Evolutionary conservation across 371 early-diverging fungal genomes (phyloP).

Genomic region (Rhizomucor pusillus): DNA sequence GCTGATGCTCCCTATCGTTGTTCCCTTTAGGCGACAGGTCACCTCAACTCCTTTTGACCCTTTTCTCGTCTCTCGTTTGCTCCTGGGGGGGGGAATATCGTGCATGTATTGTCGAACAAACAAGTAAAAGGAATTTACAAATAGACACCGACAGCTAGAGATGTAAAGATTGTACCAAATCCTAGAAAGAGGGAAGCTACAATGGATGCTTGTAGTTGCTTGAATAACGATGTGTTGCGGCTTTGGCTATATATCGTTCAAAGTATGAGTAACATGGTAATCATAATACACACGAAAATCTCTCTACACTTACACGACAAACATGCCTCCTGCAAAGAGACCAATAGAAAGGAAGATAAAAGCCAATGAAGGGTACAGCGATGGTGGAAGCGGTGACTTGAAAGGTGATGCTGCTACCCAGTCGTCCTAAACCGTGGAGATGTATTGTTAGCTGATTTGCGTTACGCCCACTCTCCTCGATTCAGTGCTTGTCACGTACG

Average conservation of each 20-base stretch:
- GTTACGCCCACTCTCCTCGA: no score
- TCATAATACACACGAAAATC: not conserved
- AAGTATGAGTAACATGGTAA: no score
- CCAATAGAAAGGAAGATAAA: slow-evolving; percentile 27
- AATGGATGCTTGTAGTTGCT: slow-evolving; percentile 38
- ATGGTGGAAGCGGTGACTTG: slow-evolving; percentile 30
- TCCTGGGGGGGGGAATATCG: no score
- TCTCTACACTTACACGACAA: slow-evolving; percentile 35
- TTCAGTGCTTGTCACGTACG: no score
- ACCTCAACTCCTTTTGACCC: no score
- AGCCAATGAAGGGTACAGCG: slow-evolving; percentile 29
- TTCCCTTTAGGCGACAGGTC: no score
- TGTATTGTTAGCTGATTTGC: not conserved
- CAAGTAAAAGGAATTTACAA: slow-evolving; percentile 19
- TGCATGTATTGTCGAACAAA: not conserved
- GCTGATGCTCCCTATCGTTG: no score
- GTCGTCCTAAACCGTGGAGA: slow-evolving; percentile 6
- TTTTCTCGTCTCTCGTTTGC: not conserved
- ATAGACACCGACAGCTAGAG: slow-evolving; percentile 46
- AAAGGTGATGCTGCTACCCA: slow-evolving; percentile 9
- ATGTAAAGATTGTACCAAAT: slow-evolving; percentile 44
- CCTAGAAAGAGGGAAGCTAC: slow-evolving; percentile 44
- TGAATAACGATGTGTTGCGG: slow-evolving; percentile 30
- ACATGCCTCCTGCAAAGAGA: slow-evolving; percentile 32
- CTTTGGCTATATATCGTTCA: slow-evolving; percentile 27